phyloP scores from a whole-genome alignment of 129 eudicot species.

The Cynara cardunculus region DNA sequence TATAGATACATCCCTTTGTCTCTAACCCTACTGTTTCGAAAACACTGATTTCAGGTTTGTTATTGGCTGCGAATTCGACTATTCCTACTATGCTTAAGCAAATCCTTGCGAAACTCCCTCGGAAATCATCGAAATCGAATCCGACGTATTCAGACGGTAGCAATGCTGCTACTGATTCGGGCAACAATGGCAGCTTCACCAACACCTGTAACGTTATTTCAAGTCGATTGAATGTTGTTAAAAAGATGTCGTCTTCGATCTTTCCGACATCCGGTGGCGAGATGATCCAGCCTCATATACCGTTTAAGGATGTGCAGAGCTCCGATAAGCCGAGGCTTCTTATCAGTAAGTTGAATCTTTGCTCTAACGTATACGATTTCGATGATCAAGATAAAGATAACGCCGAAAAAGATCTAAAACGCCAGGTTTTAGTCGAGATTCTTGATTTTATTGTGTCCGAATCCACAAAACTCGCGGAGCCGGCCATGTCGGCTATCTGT shows the following conservation, averaged over 20 bases:
- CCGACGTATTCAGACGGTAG: conserved; percentile 39
- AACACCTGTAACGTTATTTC: conserved; percentile 60
- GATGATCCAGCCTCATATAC: conserved; percentile 55
- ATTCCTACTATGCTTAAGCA: conserved; percentile 67
- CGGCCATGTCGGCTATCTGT: conserved; percentile 54
- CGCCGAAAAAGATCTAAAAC: conserved; percentile 60
- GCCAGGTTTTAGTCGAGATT: conserved; percentile 54
- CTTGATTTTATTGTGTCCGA: conserved; percentile 52
- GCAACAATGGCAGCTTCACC: conserved; percentile 44
- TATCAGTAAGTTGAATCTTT: conserved; percentile 60
- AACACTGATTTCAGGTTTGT: conserved; percentile 26
- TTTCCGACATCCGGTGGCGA: conserved; percentile 64
- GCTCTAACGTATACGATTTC: conserved; percentile 52
- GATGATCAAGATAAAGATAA: conserved; percentile 46
- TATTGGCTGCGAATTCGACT: conserved; percentile 36
- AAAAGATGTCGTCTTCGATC: conserved; percentile 66
- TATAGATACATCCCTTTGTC: background rate
- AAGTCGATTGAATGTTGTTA: conserved; percentile 52
- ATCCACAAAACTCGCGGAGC: conserved; percentile 50
- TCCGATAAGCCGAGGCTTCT: conserved; percentile 53
- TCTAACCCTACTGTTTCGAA: background rate
- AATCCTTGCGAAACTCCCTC: conserved; percentile 59
- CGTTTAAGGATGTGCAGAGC: conserved; percentile 55
- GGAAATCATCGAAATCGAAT: conserved; percentile 57
- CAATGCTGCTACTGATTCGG: conserved; percentile 30